Conservation (phyloP, 306 rosid genomes). For the Myrica gale region DNA sequence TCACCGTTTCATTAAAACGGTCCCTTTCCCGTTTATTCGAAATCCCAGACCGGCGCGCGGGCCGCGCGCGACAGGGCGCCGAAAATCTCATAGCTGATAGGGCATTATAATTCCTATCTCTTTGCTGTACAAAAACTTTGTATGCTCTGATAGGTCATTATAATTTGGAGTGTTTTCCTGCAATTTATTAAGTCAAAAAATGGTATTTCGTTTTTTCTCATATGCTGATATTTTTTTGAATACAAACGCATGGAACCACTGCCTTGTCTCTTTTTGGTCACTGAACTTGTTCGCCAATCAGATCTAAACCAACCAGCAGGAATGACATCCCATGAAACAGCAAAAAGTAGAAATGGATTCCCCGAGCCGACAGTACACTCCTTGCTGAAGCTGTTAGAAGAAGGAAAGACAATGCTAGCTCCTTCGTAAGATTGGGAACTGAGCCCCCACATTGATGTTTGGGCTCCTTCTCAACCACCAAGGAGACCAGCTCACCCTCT, state of each 20-base stretch:
- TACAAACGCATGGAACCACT: slow-evolving; percentile 3
- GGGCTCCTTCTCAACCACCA: slow-evolving; percentile 53
- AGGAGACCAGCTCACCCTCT: slow-evolving; percentile 69
- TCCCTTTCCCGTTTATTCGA: too few species aligned
- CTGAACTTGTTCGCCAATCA: slow-evolving; percentile 83
- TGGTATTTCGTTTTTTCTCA: too few species aligned
- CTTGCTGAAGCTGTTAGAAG: slow-evolving; percentile 87
- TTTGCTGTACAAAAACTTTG: too few species aligned
- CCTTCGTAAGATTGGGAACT: slow-evolving; percentile 66
- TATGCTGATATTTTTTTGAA: too few species aligned
- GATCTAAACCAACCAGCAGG: slow-evolving; percentile 83
- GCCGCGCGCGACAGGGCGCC: too few species aligned
- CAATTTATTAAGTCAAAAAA: too few species aligned
- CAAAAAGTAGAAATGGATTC: slow-evolving; percentile 94
- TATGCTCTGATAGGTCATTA: too few species aligned
- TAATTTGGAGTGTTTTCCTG: too few species aligned
- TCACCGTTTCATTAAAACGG: too few species aligned
- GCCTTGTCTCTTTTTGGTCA: slow-evolving; percentile 22
- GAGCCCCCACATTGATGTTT: slow-evolving; percentile 62
- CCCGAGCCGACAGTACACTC: slow-evolving; percentile 92
- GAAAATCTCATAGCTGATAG: too few species aligned
- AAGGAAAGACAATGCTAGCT: slow-evolving; percentile 75
- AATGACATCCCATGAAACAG: slow-evolving; percentile 86
- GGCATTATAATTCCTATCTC: too few species aligned
- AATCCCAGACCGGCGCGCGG: too few species aligned